phyloP scores from a whole-genome alignment of 257 asterid genomes.

The Primulina eburnea region DNA sequence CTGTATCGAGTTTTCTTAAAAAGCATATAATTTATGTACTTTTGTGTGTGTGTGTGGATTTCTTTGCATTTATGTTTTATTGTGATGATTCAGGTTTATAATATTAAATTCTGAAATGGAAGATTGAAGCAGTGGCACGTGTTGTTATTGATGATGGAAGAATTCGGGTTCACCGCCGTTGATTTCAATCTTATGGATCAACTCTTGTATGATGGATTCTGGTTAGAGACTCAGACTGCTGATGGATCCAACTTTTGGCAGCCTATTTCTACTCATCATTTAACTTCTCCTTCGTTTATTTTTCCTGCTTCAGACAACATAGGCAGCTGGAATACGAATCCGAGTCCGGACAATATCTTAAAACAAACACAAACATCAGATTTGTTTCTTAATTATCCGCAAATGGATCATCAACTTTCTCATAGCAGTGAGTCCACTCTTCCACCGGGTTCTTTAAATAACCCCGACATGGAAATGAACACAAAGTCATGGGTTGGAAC shows the following conservation, averaged over 20 bases:
- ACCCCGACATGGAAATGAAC: slow-evolving; percentile 35
- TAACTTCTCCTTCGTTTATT: slow-evolving; percentile 28
- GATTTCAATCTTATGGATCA: slow-evolving; percentile 61
- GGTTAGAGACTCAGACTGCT: slow-evolving; percentile 71
- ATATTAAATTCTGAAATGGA: slow-evolving; percentile 8
- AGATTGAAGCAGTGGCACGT: slow-evolving; percentile 19
- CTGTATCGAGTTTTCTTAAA: neutral
- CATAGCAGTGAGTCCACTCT: slow-evolving; percentile 26
- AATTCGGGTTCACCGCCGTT: slow-evolving; percentile 41
- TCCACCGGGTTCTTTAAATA: slow-evolving; percentile 33
- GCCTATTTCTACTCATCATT: slow-evolving; percentile 34
- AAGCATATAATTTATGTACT: too few relatives aligned
- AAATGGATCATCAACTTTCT: slow-evolving; percentile 33
- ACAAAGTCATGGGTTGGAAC: slow-evolving; percentile 54
- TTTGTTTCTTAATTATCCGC: slow-evolving; percentile 18
- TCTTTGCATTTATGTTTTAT: neutral
- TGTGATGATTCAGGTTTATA: neutral
- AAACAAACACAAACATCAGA: slow-evolving; percentile 33
- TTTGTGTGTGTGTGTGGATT: too few relatives aligned
- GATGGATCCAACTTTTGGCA: slow-evolving; percentile 56
- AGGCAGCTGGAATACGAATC: slow-evolving; percentile 20
- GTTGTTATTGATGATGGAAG: slow-evolving; percentile 57
- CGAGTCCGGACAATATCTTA: slow-evolving; percentile 28
- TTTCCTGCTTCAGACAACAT: slow-evolving; percentile 33
- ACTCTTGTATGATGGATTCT: slow-evolving; percentile 70